Base-by-base conservation (phyloP, 129 eudicot species). In the Solidago caesia region DNA sequence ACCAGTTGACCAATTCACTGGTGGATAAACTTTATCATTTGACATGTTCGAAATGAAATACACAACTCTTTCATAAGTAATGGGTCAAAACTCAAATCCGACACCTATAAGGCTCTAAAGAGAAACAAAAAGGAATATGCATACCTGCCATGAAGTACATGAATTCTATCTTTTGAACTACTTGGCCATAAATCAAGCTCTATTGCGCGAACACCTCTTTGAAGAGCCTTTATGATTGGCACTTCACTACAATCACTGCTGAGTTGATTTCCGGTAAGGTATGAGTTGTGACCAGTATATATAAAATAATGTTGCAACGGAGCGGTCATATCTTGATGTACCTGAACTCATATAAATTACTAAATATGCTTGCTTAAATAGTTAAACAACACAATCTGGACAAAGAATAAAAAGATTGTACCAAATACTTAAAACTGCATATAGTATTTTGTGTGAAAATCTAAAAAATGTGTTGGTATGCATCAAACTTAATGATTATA, bases 121-220 rank as follows among this genome's bases (percentile, higher is more conserved):
- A 55, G 45, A 67, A 26, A 10, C 0, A 56, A 44, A 53, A 66
- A 27, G 11, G 48, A 8, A 39, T 52, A 52, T 4, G 45, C 13
- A 6, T 83, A 89, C 99, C 99, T 87, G 82, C 99, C 99, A 81
- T 95, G 99, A 72, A 91, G 99, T 65, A 95, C 99, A 60, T 91
- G 84, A 6, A 95, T 75, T 52, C 87, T 83, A 83, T 91, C 92
- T 79, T 84, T 95, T 7, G 87, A 48, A 64, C 87, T 87, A 83
- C 83, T 89, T 41, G 99, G 97, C 99, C 99, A 95, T 73, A 95
- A 53, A 87, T 95, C 99, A 39, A 95, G 96, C 78, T 95, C 99
- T 14, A 95, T 95, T 47, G 85, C 99, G 67, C 96, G 84, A 52
- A 95, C 99, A 33, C 99, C 97, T 75, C 89, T 87, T 84, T 91